phyloP scores from a whole-genome alignment of 2,329 filamentous ascomycete genomes.

The Alternaria longipes region DNA sequence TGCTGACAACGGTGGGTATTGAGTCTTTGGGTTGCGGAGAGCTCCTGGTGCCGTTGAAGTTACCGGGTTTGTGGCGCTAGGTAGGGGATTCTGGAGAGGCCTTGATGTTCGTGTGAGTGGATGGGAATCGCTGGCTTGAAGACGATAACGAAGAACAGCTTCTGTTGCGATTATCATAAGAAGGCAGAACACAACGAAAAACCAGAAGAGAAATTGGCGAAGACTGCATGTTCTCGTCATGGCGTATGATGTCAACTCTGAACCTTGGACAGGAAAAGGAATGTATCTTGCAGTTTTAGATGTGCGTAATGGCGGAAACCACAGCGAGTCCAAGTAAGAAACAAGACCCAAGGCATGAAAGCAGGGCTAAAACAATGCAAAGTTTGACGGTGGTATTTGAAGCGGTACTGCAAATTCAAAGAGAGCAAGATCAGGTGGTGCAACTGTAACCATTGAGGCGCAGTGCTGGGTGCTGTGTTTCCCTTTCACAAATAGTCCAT shows the following conservation, averaged over 20 bases:
- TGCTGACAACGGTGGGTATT: not conserved
- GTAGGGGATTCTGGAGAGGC: not conserved
- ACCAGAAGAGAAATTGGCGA: constrained; percentile 6
- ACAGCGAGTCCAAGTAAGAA: not conserved
- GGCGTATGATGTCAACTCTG: not conserved
- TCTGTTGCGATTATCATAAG: constrained; percentile 3
- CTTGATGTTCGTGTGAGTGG: not conserved
- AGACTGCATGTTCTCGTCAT: constrained; percentile 9
- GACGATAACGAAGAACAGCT: constrained; percentile 14
- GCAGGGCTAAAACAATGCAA: not conserved
- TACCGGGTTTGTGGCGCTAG: not conserved
- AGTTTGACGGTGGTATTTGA: not conserved
- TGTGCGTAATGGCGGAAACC: not conserved
- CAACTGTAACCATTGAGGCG: not conserved
- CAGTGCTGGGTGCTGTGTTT: not conserved
- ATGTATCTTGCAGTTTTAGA: not conserved
- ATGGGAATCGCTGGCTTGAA: not conserved
- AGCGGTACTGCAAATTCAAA: not conserved
- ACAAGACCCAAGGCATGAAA: constrained; percentile 2
- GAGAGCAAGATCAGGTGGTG: not conserved
- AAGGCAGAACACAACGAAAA: constrained; percentile 7
- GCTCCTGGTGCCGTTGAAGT: not conserved
- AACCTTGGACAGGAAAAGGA: not conserved
- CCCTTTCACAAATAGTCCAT: not conserved
- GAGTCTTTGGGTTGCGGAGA: not conserved